These are phyloP conservation scores for Agroathelia rolfsii DNA, from an alignment of 1,284 basidiomycete genomes.

Conservation along the genomic window DNA sequence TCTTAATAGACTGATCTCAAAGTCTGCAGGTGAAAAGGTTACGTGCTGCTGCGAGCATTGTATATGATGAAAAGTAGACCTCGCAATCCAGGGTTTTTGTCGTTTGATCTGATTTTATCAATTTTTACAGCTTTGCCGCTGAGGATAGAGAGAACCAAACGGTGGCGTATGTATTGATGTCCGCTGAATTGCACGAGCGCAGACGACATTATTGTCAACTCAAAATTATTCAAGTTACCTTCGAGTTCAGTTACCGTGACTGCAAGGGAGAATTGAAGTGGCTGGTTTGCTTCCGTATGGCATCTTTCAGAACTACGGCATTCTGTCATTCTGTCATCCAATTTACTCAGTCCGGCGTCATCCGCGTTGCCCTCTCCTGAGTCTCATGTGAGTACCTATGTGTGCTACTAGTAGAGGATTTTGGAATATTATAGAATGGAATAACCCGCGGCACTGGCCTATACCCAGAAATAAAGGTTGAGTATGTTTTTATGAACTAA, in stretches of 20 bases:
- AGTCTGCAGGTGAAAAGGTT: constrained; percentile 43
- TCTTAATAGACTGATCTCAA: constrained; percentile 86
- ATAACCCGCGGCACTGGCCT: no score
- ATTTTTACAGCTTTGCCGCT: constrained; percentile 84
- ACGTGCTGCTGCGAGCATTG: constrained; percentile 3
- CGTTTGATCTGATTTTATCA: constrained; percentile 83
- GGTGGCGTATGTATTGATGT: constrained; percentile 77
- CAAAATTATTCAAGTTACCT: no score
- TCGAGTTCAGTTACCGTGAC: background rate
- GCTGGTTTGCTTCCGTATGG: no score
- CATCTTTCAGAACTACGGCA: no score
- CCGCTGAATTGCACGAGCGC: constrained; percentile 56
- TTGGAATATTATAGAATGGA: no score
- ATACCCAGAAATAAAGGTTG: no score
- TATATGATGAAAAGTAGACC: constrained; percentile 32
- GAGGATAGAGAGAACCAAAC: constrained; percentile 81
- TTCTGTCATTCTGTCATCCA: no score
- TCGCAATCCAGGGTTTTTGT: constrained; percentile 89
- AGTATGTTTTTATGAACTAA: no score
- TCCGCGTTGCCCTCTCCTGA: no score
- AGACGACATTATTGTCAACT: constrained; percentile 29
- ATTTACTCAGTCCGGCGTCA: no score
- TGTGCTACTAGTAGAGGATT: no score
- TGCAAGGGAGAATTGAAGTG: background rate
- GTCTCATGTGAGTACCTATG: no score